phyloP scores from a whole-genome alignment of 257 asterid species.

The Sherardia arvensis region DNA sequence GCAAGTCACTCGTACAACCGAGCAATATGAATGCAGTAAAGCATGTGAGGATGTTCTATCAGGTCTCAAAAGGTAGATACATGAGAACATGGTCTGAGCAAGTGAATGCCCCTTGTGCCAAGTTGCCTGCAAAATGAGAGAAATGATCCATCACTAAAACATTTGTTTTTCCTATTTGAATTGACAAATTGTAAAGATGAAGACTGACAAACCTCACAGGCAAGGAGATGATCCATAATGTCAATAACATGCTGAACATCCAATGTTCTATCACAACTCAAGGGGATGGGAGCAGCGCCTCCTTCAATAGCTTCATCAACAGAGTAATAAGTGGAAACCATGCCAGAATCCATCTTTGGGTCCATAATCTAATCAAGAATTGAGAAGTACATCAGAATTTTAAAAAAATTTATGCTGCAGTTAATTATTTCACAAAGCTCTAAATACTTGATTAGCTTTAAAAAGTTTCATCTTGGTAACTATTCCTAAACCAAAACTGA shows the following conservation, averaged over 20 bases:
- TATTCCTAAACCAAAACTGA: background rate
- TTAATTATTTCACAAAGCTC: background rate
- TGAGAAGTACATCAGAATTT: background rate
- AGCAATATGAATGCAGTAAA: constrained; percentile 79
- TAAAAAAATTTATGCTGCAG: constrained; percentile 1
- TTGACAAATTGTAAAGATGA: background rate
- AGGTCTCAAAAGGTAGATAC: constrained; percentile 90
- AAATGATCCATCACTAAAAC: background rate
- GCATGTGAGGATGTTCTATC: constrained; percentile 82
- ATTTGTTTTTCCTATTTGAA: background rate
- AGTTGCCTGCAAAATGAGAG: constrained; percentile 63
- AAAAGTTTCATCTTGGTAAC: background rate
- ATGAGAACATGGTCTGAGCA: constrained; percentile 88
- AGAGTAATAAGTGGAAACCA: constrained; percentile 81
- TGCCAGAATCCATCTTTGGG: constrained; percentile 99
- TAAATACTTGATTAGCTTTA: background rate
- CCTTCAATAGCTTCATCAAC: constrained; percentile 95
- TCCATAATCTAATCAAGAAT: constrained; percentile 78
- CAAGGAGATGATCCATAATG: constrained; percentile 89
- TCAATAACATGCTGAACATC: constrained; percentile 66
- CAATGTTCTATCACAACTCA: constrained; percentile 70
- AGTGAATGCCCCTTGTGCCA: constrained; percentile 99
- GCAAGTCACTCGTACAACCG: constrained; percentile 76
- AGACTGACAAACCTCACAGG: constrained; percentile 73
- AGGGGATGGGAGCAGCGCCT: constrained; percentile 96